phyloP scores from a whole-genome alignment of 1,139 yeast genomes.

The Blastobotrys serpentis region DNA sequence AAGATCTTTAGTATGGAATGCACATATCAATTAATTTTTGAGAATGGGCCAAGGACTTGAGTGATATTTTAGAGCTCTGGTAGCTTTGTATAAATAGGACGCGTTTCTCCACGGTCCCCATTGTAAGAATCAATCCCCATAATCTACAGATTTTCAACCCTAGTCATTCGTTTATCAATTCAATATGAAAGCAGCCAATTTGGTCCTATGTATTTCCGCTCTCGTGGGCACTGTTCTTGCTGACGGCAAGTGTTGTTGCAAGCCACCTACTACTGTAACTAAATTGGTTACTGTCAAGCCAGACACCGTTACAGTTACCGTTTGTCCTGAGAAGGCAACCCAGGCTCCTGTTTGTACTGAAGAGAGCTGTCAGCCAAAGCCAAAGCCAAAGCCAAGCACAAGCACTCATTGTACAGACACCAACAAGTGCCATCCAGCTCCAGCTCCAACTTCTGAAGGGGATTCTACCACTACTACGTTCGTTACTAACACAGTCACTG shows the following conservation, averaged over 20 bases:
- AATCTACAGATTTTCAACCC: not conserved
- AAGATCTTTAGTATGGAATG: not conserved
- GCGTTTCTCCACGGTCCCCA: not conserved
- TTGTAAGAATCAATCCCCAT: not conserved
- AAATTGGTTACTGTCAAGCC: constrained; percentile 4
- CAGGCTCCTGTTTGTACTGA: constrained; percentile 1
- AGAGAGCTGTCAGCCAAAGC: not conserved
- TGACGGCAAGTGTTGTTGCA: constrained; percentile 8
- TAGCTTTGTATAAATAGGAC: not conserved
- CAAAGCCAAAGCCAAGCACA: not conserved
- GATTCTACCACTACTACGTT: constrained; percentile 2
- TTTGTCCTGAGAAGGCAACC: constrained; percentile 4
- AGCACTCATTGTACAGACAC: constrained; percentile 3
- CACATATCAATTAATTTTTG: not conserved
- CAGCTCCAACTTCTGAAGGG: not conserved
- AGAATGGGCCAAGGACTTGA: not conserved
- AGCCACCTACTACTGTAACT: constrained; percentile 7
- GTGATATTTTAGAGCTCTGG: not conserved
- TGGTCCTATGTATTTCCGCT: not conserved
- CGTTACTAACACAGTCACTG: constrained; percentile 6
- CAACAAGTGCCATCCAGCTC: constrained; percentile 7
- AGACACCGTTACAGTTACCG: constrained; percentile 4
- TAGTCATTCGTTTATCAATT: constrained; percentile 4
- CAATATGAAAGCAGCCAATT: not conserved
- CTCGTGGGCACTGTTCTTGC: not conserved